Evolutionary conservation across 164 flowering plant species (phyloP), one percentile per base, ranked within the genome.

Genomic region (Vitis amurensis): DNA sequence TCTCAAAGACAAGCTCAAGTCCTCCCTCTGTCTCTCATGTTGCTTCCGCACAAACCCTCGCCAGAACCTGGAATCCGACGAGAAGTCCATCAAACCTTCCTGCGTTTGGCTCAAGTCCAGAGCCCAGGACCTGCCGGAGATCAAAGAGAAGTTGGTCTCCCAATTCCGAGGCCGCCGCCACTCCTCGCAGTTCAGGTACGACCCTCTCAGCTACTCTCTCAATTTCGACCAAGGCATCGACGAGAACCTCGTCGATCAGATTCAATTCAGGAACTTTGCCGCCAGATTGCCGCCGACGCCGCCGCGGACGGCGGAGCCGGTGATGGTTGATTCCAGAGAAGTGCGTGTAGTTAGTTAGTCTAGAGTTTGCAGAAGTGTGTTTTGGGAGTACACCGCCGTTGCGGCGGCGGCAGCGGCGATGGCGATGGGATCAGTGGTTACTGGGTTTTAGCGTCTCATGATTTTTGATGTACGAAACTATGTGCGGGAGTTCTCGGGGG

Each of bases 11-110:
- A 76, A 59, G 47, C 66, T 76, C 67, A 68, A 17, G 48, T 47
- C 66, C n/a, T 51, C 75, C 17, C 73, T 76, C 19, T 81, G 81
- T 49, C 55, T 70, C 66, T 80, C 78, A 29, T 77, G 76, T 66
- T 75, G 79, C 64, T 75, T 74, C 66, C 65, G 66, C 9, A 6
- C 44, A 37, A 37, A 37, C 44, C 63, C 30, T 48, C 58, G 50
- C 23, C 52, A 48, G 13, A 29, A 11, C 3, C 37, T 14, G 3
- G 13, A 44, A 11, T 61, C 76, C 9, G 64, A 70, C n/a, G 74
- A 66, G 14, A 65, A 63, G 48, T 74, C 78, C 12, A 2, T 59
- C 19, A 17, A 13, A 59, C 62, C 44, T 55, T 58, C 78, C 4
- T 37, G 44, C 44, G 37, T 69, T 2, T 78, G 84, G 81, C 31